Evolutionary conservation across 805 yeast genomes (phyloP).

Genomic region (Saccharomyces mikatae): DNA sequence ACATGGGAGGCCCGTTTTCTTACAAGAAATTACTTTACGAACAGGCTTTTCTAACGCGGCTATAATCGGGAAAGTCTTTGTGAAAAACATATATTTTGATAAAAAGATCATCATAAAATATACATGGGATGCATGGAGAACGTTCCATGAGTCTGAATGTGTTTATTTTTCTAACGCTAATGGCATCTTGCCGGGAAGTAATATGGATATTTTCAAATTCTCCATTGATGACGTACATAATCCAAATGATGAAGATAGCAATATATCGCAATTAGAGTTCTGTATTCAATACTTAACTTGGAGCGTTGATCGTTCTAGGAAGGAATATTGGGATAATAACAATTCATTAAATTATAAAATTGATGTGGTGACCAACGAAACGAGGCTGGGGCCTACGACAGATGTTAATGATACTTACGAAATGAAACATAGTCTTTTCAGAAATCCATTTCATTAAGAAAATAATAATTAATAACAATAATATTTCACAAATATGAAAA

Average conservation of each 20-base stretch:
- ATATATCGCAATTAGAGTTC: constrained; percentile 14
- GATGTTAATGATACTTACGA: not conserved
- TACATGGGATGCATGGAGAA: constrained; percentile 71
- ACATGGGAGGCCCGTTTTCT: constrained; percentile 12
- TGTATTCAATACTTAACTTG: constrained; percentile 25
- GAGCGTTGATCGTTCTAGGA: constrained; percentile 7
- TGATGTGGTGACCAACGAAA: constrained; percentile 5
- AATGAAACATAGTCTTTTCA: not conserved
- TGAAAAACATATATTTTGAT: constrained; percentile 60
- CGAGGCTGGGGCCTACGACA: not conserved
- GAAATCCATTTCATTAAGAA: not conserved
- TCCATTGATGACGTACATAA: constrained; percentile 15
- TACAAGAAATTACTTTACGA: constrained; percentile 15
- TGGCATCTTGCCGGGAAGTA: constrained; percentile 15
- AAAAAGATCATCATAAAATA: constrained; percentile 66
- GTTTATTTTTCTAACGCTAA: constrained; percentile 20
- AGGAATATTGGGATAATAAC: constrained; percentile 28
- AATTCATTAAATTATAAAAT: constrained; percentile 21
- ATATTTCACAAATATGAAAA: not conserved
- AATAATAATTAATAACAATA: not conserved
- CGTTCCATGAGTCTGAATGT: constrained; percentile 34
- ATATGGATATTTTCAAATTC: constrained; percentile 25
- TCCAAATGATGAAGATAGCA: constrained; percentile 4
- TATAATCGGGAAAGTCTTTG: constrained; percentile 69
- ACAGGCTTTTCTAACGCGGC: constrained; percentile 4